Evolutionary conservation across 257 asterid genomes (phyloP).

Genomic region (Thymus mandschuricus): DNA sequence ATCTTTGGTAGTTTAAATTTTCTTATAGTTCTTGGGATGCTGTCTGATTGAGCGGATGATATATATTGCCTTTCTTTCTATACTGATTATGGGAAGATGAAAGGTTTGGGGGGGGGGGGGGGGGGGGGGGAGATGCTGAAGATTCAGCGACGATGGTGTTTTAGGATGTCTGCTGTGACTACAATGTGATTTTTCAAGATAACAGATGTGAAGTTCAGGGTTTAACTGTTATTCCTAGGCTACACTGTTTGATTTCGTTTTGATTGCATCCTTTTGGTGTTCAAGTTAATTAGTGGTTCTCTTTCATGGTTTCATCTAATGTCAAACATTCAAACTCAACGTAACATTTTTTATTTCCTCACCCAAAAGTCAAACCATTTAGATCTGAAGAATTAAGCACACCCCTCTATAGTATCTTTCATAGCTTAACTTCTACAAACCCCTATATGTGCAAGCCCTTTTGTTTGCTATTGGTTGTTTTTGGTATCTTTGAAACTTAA

Average conservation of each 20-base stretch:
- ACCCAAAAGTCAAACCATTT: background rate
- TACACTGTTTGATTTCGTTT: background rate
- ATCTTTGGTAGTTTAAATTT: background rate
- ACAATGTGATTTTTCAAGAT: background rate
- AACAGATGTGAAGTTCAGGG: background rate
- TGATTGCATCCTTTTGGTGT: background rate
- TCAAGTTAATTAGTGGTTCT: background rate
- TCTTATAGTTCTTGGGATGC: background rate
- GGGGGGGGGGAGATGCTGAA: background rate
- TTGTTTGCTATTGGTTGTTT: background rate
- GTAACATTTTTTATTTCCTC: background rate
- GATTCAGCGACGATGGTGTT: background rate
- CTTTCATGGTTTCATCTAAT: background rate
- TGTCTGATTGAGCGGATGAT: constrained; percentile 1
- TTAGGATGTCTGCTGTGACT: background rate
- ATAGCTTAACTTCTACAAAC: constrained; percentile 3
- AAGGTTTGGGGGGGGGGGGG: background rate
- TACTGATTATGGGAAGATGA: background rate
- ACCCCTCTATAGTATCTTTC: background rate
- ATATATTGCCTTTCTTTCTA: constrained; percentile 1
- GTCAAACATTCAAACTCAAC: background rate
- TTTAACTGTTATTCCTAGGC: background rate
- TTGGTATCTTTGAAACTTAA: background rate
- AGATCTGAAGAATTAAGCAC: background rate
- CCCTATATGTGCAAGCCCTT: background rate